A percentile compares a stretch with the other conserved stretches of the same genome.
These are phyloP conservation scores for Globisporangium iwayamae DNA, from an alignment of 352 stramenopile genomes.

Conservation along the genomic window DNA sequence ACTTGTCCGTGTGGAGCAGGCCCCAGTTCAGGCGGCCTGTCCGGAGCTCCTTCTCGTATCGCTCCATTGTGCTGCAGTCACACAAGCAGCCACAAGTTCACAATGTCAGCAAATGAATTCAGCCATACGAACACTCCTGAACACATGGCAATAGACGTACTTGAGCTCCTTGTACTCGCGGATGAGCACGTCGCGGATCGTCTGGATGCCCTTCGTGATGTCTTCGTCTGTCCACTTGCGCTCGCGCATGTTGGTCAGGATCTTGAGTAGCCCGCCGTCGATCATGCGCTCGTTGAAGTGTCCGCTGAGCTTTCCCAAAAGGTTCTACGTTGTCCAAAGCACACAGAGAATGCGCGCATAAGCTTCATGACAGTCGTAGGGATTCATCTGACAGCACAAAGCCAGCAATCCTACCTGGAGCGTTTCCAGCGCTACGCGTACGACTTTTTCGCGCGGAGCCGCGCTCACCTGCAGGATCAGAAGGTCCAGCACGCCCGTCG, in stretches of 20 bases:
- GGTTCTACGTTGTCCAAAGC: conserved; percentile 37
- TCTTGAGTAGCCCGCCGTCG: conserved; percentile 93
- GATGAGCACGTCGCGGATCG: conserved; percentile 77
- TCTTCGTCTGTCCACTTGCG: conserved; percentile 96
- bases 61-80: conserved; percentile 89
- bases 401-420: conserved; percentile 55
- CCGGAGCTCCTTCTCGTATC: conserved; percentile 95
- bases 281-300: conserved; percentile 95
- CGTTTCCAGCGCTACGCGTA: conserved; percentile 92
- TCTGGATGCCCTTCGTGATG: conserved; percentile 82
- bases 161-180: conserved; percentile 88
- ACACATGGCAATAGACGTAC: conserved; percentile 29
- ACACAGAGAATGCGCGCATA: background rate
- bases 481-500: conserved; percentile 56
- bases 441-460: conserved; percentile 96
- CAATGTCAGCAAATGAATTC: background rate
- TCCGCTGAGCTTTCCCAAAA: conserved; percentile 75
- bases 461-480: conserved; percentile 84
- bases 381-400: background rate
- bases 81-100: background rate
- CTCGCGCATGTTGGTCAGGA: conserved; percentile 91
- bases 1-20: conserved; percentile 96
- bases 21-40: conserved; percentile 95
- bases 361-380: background rate
- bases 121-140: background rate